Evolutionary conservation across 768 basidiomycete species (phyloP), one percentile per base, ranked within the genome.

Genomic region (Xanthoconium purpureum): DNA sequence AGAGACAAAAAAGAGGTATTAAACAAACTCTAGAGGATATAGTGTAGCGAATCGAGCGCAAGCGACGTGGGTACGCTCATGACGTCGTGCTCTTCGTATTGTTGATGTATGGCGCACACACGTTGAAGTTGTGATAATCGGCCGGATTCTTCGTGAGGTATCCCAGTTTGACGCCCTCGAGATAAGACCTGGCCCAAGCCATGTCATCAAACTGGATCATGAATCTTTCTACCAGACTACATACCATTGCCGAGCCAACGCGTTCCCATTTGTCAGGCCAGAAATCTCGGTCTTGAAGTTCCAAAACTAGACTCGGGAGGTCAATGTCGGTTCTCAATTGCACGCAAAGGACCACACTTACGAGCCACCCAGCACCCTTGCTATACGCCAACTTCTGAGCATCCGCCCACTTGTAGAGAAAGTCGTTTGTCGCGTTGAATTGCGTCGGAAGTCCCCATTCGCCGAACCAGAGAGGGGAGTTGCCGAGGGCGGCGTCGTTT

Each of bases 251-350:
- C 85, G 74, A 29, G 80, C 78, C n/a, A 77, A 69, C 58, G 52
- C 18, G 0, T 77, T 75, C 8, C 81, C 84, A 5, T 82, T 80
- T 0, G 70, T 71, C 29, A 71, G 55, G 1, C 54, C 51, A 2
- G 84, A 85, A 38, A 71, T 78, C 69, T 90, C 89, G 7, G 84
- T 75, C 63, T 85, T 88, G 76, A 90, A 89, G 69, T 83, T 88
- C 88, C 88, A 90, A 68, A 77, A 84, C 83, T 82, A 55, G 13
- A 43, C 14, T 29, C 14, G 20, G 6, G 8, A n/a, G 15, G 47
- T 11, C 36, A 30, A 18, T 35, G n/a, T n/a, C 18, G 3, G 8
- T 2, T 9, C 38, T 30, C 32, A 32, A 3, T 18, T 13, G 37
- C 15, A 18, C 7, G 14, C 47, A 30, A 24, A 45, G 4, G 46